Conservation (phyloP, 139 green algal genomes). For the Chlamydomonas applanata region DNA sequence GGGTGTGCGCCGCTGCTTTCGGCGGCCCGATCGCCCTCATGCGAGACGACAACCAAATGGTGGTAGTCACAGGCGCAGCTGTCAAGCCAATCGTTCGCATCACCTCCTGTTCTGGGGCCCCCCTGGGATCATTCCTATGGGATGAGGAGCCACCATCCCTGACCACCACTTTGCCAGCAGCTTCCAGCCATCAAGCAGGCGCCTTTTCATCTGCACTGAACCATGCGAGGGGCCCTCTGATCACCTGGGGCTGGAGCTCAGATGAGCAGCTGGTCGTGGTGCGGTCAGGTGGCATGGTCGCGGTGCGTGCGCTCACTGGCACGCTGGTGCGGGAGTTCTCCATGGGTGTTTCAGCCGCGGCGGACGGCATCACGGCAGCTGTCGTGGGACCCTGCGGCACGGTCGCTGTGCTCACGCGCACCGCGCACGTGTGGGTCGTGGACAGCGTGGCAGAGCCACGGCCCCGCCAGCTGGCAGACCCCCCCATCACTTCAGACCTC, state of each 20-base stretch:
- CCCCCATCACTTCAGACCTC: constrained; percentile 2
- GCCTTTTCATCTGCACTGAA: too few relatives aligned
- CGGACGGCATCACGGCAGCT: constrained; percentile 56
- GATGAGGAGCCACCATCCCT: constrained; percentile 24
- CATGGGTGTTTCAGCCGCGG: constrained; percentile 51
- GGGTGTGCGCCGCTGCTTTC: constrained; percentile 51
- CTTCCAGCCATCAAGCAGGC: too few relatives aligned
- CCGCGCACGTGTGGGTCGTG: constrained; percentile 52
- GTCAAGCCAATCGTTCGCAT: constrained; percentile 59
- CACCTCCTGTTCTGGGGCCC: constrained; percentile 55
- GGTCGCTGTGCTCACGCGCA: constrained; percentile 60
- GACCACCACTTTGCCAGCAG: too few relatives aligned
- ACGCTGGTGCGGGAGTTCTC: constrained; percentile 32
- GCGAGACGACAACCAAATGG: constrained; percentile 77
- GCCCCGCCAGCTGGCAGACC: constrained; percentile 42
- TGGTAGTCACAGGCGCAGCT: constrained; percentile 51
- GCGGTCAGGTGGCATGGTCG: background rate
- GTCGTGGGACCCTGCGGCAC: constrained; percentile 47
- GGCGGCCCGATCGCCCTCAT: constrained; percentile 82
- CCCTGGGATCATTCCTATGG: constrained; percentile 66
- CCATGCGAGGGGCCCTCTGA: constrained; percentile 41
- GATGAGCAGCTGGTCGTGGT: constrained; percentile 64
- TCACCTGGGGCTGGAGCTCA: constrained; percentile 72
- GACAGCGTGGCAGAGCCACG: constrained; percentile 45
- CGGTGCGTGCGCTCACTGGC: background rate